Percentiles rank a stretch among this genome's conserved stretches.
Evolutionary conservation across 257 asterid genomes (phyloP).

Genomic region (Petunia secreta): DNA sequence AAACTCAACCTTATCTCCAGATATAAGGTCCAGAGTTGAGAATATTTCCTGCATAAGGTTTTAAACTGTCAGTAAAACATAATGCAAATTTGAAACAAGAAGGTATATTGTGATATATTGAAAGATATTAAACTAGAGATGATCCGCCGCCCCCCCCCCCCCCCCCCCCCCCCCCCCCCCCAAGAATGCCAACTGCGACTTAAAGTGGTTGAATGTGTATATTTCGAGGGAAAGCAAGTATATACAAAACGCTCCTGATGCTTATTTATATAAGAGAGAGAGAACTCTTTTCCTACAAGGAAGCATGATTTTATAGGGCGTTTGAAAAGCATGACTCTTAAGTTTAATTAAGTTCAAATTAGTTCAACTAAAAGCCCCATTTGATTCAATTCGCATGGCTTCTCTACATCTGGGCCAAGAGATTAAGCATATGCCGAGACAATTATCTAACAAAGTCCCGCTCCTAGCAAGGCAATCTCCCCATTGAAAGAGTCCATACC

Average conservation of each 20-base stretch:
- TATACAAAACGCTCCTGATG: too few species aligned
- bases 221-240: neutral
- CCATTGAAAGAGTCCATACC: conserved; percentile 42
- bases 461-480: neutral
- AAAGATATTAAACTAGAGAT: neutral
- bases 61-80: neutral
- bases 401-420: neutral
- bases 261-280: too few species aligned
- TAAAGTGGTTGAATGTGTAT: conserved; percentile 8
- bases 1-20: conserved; percentile 62
- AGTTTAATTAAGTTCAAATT: neutral
- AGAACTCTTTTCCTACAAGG: too few species aligned
- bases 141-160: too few species aligned
- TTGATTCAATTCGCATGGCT: conserved; percentile 9
- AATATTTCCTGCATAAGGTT: conserved; percentile 49
- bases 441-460: conserved; percentile 9
- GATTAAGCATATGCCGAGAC: neutral
- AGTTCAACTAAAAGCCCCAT: neutral
- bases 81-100: conserved; percentile 5
- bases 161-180: too few species aligned
- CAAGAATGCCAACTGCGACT: neutral
- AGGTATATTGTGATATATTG: neutral
- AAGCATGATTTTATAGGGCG: neutral
- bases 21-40: conserved; percentile 79
- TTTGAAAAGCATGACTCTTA: neutral